Base-by-base conservation (phyloP, 2,329 filamentous ascomycete species). In the Alternaria consortialis region DNA sequence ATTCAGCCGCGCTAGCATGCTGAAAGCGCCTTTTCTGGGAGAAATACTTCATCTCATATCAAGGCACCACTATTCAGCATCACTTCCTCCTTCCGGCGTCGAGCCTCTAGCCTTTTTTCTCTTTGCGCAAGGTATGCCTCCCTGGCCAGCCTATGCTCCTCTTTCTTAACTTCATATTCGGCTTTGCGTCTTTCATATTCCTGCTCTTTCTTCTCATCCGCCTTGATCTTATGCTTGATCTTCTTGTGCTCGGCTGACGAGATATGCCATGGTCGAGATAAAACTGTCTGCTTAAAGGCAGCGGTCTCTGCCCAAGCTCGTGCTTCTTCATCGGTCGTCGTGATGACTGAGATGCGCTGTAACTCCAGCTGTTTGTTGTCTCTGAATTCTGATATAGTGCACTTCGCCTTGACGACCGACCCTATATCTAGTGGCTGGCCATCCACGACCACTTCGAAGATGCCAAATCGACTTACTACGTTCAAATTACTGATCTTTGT, bases 351-450 rank as follows among this genome's bases (percentile, higher is more conserved):
- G 7, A 86, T 79, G 3, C 85, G 81, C 69, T 88, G 85, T 27
- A 88, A 73, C 15, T 84, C 78, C 8, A 89, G 62, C 66, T 89
- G 87, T 62, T 83, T 82, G 12, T 73, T 70, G 5, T 76, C 74
- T 5, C 86, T 82, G 67, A 86, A 88, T 11, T 73, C 77, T 0
- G 80, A 80, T 9, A 89, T 78, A 0, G 83, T 86, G 29, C 87
- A 86, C 66, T 89, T 88, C 4, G 84, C 78, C 60, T 87, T 87
- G 2, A 88, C 73, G 7, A 86, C 78, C 0, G 80, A 80, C 4
- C 87, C 87, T 20, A 84, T 76, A 39, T 80, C 77, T 6, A 84
- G 53, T 7, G 34, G 59, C 5, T 66, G 66, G 9, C 68, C 60
- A 53, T 80, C 73, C 4, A 84, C 68, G 2, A 58, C 60, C 7